phyloP scores from a whole-genome alignment of 2,329 filamentous ascomycete species.

The Camillea tinctor region DNA sequence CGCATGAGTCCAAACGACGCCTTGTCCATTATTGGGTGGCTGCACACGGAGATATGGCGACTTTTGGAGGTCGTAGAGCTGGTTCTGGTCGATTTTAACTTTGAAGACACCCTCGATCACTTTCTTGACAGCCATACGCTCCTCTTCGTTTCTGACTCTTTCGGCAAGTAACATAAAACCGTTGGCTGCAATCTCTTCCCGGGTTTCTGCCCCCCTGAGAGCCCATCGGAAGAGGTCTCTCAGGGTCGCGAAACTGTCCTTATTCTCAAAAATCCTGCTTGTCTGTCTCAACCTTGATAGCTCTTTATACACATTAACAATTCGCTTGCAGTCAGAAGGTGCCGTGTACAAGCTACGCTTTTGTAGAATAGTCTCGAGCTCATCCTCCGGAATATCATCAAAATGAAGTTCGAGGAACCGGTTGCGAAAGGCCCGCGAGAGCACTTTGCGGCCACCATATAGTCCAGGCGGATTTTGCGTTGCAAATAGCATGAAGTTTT shows the following conservation, averaged over 20 bases:
- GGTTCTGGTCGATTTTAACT: constrained; percentile 71
- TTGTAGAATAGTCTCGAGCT: constrained; percentile 88
- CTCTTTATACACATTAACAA: constrained; percentile 92
- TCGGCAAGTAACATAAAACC: constrained; percentile 97
- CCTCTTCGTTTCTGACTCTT: constrained; percentile 86
- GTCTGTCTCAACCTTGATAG: constrained; percentile 87
- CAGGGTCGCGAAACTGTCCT: constrained; percentile 94
- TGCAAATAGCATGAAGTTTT: constrained; percentile 96
- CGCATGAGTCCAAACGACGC: constrained; percentile 89
- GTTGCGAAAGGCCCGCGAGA: constrained; percentile 94
- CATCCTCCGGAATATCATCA: constrained; percentile 94
- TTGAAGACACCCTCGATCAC: constrained; percentile 91
- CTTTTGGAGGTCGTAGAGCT: constrained; percentile 65
- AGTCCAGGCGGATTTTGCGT: constrained; percentile 96
- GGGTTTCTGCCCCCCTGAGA: constrained; percentile 75
- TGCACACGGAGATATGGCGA: constrained; percentile 55
- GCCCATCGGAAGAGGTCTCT: constrained; percentile 97
- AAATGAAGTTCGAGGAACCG: constrained; percentile 96
- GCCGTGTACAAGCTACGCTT: constrained; percentile 83
- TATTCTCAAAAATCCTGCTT: constrained; percentile 90
- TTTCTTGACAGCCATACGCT: constrained; percentile 78
- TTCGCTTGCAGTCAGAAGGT: constrained; percentile 84
- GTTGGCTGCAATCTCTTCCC: constrained; percentile 85
- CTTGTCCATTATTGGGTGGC: constrained; percentile 50
- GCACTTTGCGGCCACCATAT: constrained; percentile 89